Base-by-base conservation (phyloP, 2,329 filamentous ascomycete species). In the Aschersonia sp. region DNA sequence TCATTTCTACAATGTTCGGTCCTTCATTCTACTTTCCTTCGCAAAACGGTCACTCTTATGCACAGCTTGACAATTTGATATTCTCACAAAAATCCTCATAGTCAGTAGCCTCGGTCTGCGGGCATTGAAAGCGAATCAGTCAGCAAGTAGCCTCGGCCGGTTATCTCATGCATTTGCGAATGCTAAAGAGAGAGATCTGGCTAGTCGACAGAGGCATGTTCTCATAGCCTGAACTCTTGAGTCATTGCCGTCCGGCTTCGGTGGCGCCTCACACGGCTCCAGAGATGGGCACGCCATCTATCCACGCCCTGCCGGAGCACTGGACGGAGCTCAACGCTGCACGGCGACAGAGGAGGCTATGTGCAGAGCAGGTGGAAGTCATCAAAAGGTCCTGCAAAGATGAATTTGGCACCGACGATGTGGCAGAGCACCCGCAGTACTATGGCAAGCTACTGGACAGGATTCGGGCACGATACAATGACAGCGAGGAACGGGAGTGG, bases 371-470 rank as follows among this genome's bases (percentile, higher is more conserved):
- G 47, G 60, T 73, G 22, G 59, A 66, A 32, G 59, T 58, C 5
- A 64, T 76, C 50, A 69, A 65, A 50, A 54, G 55, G 14, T 56
- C 59, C n/a, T 76, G 74, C 55, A 54, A 56, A 29, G 57, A 59
- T 32, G 62, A 68, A 12, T 72, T 72, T 51, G 61, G 59, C 41
- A 68, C 69, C 53, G 56, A 54, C 42, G 64, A 69, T 45, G 59
- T 72, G 11, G 52, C 64, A 6, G 65, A 73, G 43, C 78, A 73
- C 54, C 54, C 65, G 8, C 60, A 65, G 30, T 77, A 74, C 56
- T 74, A 71, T 59, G 58, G 59, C 22, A 64, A 69, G 47, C 58
- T 74, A 5, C 55, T 78, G 41, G 67, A 72, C 35, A 63, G 64
- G 35, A 63, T 78, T 56, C 60, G 63, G 22, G 52, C 53, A 41